A percentile compares a stretch with the other conserved stretches of the same genome.
These are phyloP conservation scores for Aureobasidium sp. DNA, from an alignment of 2,329 filamentous ascomycete species.

Conservation along the genomic window DNA sequence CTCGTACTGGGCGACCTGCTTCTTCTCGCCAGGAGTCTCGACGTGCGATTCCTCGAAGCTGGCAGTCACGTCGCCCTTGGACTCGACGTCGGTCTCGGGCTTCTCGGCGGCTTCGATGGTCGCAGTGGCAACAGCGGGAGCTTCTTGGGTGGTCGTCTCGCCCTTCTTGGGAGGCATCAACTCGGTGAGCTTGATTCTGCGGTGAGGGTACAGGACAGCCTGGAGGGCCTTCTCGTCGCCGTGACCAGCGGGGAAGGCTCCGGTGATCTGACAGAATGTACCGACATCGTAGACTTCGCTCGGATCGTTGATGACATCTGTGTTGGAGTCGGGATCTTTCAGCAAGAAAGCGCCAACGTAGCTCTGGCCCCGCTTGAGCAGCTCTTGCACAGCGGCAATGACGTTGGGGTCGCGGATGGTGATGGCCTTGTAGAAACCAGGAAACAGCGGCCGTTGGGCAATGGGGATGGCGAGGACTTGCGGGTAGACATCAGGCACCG, in stretches of 20 bases:
- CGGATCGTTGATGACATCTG: constrained; percentile 81
- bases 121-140: constrained; percentile 43
- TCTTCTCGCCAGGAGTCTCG: constrained; percentile 40
- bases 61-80: constrained; percentile 88
- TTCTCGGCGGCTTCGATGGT: constrained; percentile 21
- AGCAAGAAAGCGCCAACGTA: constrained; percentile 96
- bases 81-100: constrained; percentile 38
- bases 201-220: constrained; percentile 90
- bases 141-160: constrained; percentile 40
- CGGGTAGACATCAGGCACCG: constrained; percentile 89
- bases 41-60: constrained; percentile 83
- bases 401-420: constrained; percentile 92
- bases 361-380: constrained; percentile 92
- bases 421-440: constrained; percentile 97
- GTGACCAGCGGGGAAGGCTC: constrained; percentile 74
- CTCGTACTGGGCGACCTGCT: constrained; percentile 56
- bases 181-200: constrained; percentile 81
- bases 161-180: constrained; percentile 58
- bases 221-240: constrained; percentile 74
- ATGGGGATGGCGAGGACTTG: constrained; percentile 98
- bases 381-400: constrained; percentile 83
- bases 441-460: constrained; percentile 84
- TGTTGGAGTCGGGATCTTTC: constrained; percentile 90
- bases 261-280: constrained; percentile 96
- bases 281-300: constrained; percentile 93